Conservation (phyloP, 768 basidiomycete genomes). For the Ephemerocybe angulata region DNA sequence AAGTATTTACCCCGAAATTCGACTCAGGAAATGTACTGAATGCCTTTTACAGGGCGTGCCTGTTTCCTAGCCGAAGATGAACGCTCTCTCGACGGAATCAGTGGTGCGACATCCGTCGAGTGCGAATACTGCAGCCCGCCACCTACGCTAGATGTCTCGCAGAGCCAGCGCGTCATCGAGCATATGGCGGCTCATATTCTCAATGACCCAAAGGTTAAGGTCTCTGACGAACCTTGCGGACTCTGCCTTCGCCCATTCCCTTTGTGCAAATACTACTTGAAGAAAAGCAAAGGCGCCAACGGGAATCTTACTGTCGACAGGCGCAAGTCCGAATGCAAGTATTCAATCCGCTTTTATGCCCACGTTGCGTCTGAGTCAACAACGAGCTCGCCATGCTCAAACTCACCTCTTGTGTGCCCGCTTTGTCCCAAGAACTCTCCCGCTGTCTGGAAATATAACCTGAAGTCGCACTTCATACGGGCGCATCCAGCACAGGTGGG, state of each 20-base stretch:
- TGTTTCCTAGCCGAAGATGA: conserved; percentile 20
- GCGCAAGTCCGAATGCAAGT: conserved; percentile 1
- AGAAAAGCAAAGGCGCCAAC: conserved; percentile 18
- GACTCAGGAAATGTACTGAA: conserved; percentile 1
- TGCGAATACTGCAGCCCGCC: conserved; percentile 14
- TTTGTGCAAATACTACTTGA: conserved; percentile 12
- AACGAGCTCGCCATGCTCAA: conserved; percentile 16
- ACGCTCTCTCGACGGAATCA: conserved; percentile 9
- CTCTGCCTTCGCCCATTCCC: conserved; percentile 21
- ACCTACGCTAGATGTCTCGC: conserved; percentile 10
- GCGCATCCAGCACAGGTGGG: conserved; percentile 7
- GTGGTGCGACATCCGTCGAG: neutral
- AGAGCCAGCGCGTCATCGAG: conserved; percentile 20
- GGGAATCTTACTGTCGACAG: conserved; percentile 16
- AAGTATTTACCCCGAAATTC: conserved; percentile 9
- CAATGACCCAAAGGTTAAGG: conserved; percentile 14
- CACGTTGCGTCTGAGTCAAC: neutral
- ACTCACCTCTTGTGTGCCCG: conserved; percentile 19
- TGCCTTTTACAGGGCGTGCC: conserved; percentile 12
- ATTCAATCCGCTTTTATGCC: neutral
- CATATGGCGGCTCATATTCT: conserved; percentile 28
- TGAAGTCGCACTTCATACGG: conserved; percentile 13
- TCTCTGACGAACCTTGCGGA: conserved; percentile 19
- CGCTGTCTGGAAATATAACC: conserved; percentile 21
- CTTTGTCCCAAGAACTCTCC: conserved; percentile 13